Conservation (phyloP, 495 filamentous ascomycete genomes). For the Aspergillus hancockii region DNA sequence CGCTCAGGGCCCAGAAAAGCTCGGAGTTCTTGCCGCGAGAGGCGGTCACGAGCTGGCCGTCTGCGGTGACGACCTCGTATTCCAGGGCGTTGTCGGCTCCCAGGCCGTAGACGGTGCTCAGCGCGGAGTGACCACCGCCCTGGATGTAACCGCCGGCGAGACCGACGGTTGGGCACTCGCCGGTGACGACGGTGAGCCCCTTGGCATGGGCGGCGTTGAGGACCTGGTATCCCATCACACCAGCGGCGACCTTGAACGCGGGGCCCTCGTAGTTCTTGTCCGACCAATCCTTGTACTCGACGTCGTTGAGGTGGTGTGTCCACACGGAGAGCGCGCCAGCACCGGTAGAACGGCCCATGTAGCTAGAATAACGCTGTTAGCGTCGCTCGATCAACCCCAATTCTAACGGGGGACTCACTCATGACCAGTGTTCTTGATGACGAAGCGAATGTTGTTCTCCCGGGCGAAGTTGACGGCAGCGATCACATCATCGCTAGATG, state of each 20-base stretch:
- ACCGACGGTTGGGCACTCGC: conserved; percentile 44
- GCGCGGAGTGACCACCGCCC: conserved; percentile 63
- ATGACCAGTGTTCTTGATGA: conserved; percentile 67
- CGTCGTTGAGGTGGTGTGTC: conserved; percentile 58
- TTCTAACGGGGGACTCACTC: conserved; percentile 31
- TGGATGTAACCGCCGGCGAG: conserved; percentile 59
- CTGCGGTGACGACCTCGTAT: conserved; percentile 60
- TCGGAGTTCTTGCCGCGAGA: conserved; percentile 57
- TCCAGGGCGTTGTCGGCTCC: conserved; percentile 65
- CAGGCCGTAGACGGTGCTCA: conserved; percentile 56
- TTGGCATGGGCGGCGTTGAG: conserved; percentile 43
- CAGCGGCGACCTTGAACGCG: conserved; percentile 58
- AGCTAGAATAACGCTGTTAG: conserved; percentile 27
- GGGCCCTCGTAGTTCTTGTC: conserved; percentile 46
- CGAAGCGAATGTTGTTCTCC: conserved; percentile 59
- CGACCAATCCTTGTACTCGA: conserved; percentile 42
- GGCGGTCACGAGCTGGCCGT: conserved; percentile 52
- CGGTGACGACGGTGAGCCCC: conserved; percentile 34
- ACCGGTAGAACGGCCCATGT: conserved; percentile 60
- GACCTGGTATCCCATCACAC: conserved; percentile 51
- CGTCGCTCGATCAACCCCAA: not conserved
- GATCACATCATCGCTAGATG: conserved; percentile 34
- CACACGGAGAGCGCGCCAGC: conserved; percentile 56
- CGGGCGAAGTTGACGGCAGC: conserved; percentile 53
- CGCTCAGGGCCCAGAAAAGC: conserved; percentile 69